Conservation (phyloP, 2,329 filamentous ascomycete genomes). For the Ophiostoma pallidulum region DNA sequence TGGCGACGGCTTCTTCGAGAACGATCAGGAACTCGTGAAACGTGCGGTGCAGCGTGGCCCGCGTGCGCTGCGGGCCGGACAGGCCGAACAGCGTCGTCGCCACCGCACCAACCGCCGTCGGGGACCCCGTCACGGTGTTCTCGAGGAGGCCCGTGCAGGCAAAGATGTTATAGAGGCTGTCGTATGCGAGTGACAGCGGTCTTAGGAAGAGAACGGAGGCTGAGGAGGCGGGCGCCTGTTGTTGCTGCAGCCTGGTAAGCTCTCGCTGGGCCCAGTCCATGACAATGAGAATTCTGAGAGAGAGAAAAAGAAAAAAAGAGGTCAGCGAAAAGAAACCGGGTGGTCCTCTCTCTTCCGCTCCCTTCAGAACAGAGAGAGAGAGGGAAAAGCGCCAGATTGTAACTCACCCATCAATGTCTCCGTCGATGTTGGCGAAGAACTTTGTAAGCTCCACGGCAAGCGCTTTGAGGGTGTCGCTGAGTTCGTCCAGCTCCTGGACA, state of each 20-base stretch:
- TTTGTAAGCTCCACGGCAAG: slow-evolving; percentile 77
- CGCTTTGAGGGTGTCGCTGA: slow-evolving; percentile 77
- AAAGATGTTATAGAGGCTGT: slow-evolving; percentile 74
- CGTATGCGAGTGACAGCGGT: slow-evolving; percentile 61
- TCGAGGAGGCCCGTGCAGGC: slow-evolving; percentile 54
- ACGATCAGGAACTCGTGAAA: slow-evolving; percentile 81
- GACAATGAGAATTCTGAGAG: slow-evolving; percentile 66
- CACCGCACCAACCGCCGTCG: slow-evolving; percentile 59
- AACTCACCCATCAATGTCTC: slow-evolving; percentile 70
- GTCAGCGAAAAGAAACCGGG: not conserved
- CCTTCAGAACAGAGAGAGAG: too few relatives aligned
- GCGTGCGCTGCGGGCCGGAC: slow-evolving; percentile 71
- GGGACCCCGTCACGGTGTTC: slow-evolving; percentile 39
- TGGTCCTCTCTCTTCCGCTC: too few relatives aligned
- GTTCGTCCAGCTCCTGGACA: slow-evolving; percentile 71
- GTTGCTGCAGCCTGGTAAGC: slow-evolving; percentile 57
- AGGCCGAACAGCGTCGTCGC: slow-evolving; percentile 68
- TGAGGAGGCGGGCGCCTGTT: slow-evolving; percentile 35
- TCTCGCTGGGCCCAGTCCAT: slow-evolving; percentile 96
- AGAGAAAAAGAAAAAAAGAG: too few relatives aligned
- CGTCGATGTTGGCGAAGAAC: slow-evolving; percentile 90
- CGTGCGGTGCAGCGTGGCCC: slow-evolving; percentile 70
- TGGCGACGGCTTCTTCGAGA: slow-evolving; percentile 80
- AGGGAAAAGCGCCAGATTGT: too few relatives aligned
- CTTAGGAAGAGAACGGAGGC: slow-evolving; percentile 38